Evolutionary conservation across 192 early-diverging fungal species (phyloP).

Genomic region (Coemansia sp.): DNA sequence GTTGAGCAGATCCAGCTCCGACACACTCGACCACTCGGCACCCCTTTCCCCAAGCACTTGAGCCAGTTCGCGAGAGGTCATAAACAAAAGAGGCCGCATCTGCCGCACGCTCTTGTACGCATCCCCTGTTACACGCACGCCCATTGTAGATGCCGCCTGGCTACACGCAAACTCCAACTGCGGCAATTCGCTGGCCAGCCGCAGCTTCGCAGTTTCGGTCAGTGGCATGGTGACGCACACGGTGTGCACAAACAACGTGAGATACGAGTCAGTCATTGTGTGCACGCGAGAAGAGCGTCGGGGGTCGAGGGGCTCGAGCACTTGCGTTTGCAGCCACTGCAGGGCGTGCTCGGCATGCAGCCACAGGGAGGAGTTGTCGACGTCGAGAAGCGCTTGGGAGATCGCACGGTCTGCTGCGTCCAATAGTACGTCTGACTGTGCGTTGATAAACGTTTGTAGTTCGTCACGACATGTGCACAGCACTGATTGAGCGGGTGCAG

Average conservation of each 20-base stretch:
- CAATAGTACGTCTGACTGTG: background rate
- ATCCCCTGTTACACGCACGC: background rate
- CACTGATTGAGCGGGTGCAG: background rate
- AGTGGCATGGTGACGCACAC: conserved; percentile 19
- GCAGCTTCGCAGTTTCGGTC: conserved; percentile 23
- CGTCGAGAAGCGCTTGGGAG: background rate
- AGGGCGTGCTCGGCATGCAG: background rate
- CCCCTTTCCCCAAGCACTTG: background rate
- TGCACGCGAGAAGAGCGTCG: background rate
- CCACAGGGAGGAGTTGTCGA: background rate
- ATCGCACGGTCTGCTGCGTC: background rate
- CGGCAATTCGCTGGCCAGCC: conserved; percentile 16
- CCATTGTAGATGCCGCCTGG: conserved; percentile 11
- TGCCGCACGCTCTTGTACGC: conserved; percentile 17
- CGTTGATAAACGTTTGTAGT: background rate
- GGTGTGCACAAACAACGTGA: conserved; percentile 6
- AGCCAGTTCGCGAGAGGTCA: conserved; percentile 9
- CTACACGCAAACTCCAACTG: conserved; percentile 43
- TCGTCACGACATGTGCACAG: background rate
- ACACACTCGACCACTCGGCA: background rate
- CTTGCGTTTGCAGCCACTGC: conserved; percentile 28
- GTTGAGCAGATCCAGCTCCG: conserved; percentile 12
- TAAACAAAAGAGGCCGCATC: conserved; percentile 37
- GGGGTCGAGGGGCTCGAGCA: conserved; percentile 11
- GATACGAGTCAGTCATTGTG: conserved; percentile 9